Conservation (phyloP, 208 protist species). For the Trypanosoma scelopori region DNA sequence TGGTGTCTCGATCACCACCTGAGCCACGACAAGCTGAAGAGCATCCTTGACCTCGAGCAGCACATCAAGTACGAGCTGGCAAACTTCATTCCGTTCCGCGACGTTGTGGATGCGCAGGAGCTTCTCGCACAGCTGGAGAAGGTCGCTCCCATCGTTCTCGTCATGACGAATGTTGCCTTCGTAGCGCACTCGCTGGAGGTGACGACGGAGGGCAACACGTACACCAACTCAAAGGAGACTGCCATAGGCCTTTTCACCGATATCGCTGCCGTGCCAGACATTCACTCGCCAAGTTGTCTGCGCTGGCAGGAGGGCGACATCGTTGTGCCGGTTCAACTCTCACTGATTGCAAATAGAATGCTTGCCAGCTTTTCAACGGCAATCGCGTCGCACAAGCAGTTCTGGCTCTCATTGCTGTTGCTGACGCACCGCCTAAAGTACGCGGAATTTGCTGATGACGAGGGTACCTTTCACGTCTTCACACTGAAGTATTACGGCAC, state of each 20-base stretch:
- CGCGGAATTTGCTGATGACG: constrained; percentile 66
- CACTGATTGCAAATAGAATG: constrained; percentile 22
- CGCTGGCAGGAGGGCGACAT: constrained; percentile 44
- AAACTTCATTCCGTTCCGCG: constrained; percentile 39
- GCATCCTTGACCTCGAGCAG: constrained; percentile 38
- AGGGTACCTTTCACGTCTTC: constrained; percentile 75
- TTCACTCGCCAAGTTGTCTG: constrained; percentile 45
- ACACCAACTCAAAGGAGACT: constrained; percentile 65
- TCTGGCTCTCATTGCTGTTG: constrained; percentile 38
- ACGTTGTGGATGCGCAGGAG: constrained; percentile 29
- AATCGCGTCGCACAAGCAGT: constrained; percentile 41
- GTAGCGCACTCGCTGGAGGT: constrained; percentile 57
- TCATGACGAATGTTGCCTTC: constrained; percentile 41
- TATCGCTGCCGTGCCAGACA: constrained; percentile 68
- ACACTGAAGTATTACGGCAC: constrained; percentile 58
- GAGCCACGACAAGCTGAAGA: constrained; percentile 32
- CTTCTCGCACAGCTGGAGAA: constrained; percentile 36
- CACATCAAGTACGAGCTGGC: constrained; percentile 48
- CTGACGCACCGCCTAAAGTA: constrained; percentile 37
- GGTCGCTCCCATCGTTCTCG: constrained; percentile 30
- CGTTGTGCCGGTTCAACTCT: constrained; percentile 36
- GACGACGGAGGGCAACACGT: constrained; percentile 67
- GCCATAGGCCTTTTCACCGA: constrained; percentile 77
- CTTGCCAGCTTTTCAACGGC: constrained; percentile 40
- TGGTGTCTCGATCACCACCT: constrained; percentile 34